Conservation (phyloP, 345 rosid species). For the Noccaea caerulescens region DNA sequence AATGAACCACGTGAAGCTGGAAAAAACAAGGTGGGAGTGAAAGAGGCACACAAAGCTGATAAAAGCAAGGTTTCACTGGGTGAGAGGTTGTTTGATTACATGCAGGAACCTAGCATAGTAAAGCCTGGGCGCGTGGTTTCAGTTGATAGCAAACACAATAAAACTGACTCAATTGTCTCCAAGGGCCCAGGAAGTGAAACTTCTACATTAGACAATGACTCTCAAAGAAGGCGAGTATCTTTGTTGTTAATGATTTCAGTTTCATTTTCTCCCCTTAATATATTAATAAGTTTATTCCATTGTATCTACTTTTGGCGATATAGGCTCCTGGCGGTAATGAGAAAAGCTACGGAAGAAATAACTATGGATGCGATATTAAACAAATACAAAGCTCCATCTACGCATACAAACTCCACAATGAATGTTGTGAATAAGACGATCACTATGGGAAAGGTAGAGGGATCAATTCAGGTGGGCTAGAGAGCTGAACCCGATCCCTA, state of each 20-base stretch:
- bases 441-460: slow-evolving; percentile 81
- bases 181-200: slow-evolving; percentile 46
- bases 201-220: slow-evolving; percentile 60
- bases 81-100: slow-evolving; percentile 37
- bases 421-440: slow-evolving; percentile 61
- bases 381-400: slow-evolving; percentile 60
- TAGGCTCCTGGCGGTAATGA: slow-evolving; percentile 63
- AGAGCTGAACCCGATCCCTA: slow-evolving; percentile 21
- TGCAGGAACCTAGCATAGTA: slow-evolving; percentile 43
- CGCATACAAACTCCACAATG: slow-evolving; percentile 53
- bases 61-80: slow-evolving; percentile 53
- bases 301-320: slow-evolving; percentile 34
- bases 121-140: slow-evolving; percentile 42
- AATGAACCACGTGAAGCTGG: slow-evolving; percentile 42
- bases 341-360: slow-evolving; percentile 60
- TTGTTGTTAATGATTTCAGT: slow-evolving; percentile 24
- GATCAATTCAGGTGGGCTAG: slow-evolving; percentile 73
- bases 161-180: slow-evolving; percentile 29
- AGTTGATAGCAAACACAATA: slow-evolving; percentile 35
- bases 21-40: slow-evolving; percentile 39
- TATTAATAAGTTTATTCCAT: slow-evolving; percentile 8
- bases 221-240: slow-evolving; percentile 63
- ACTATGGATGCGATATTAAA: slow-evolving; percentile 53
- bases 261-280: slow-evolving; percentile 19
- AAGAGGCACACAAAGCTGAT: slow-evolving; percentile 44